These are phyloP conservation scores for Naganishia albida DNA, from an alignment of 1,284 basidiomycete species.

Conservation along the genomic window DNA sequence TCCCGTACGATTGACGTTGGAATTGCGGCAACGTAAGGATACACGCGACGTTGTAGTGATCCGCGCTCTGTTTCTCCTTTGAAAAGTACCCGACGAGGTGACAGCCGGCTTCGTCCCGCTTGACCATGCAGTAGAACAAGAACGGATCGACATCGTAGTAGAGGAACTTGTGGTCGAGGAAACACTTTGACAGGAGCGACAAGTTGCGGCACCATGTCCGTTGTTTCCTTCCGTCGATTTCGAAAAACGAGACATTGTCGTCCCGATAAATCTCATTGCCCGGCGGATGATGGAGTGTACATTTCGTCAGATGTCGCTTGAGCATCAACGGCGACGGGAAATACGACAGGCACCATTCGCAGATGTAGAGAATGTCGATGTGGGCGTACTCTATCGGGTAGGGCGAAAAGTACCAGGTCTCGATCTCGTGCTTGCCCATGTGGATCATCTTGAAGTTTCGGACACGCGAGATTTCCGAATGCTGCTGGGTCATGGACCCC, in stretches of 20 bases:
- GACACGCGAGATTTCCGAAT: constrained; percentile 94
- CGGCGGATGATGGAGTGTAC: constrained; percentile 90
- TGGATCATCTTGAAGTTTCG: constrained; percentile 97
- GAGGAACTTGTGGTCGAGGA: constrained; percentile 98
- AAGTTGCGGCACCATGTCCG: constrained; percentile 96
- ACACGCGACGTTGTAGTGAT: constrained; percentile 98
- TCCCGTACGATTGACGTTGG: constrained; percentile 93
- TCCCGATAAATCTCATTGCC: constrained; percentile 99
- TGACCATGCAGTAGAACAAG: constrained; percentile 98
- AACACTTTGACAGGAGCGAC: constrained; percentile 94
- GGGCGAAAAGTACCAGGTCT: constrained; percentile 99
- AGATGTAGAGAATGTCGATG: constrained; percentile 91
- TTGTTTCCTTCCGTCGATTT: constrained; percentile 95
- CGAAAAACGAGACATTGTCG: constrained; percentile 95
- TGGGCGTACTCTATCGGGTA: constrained; percentile 98
- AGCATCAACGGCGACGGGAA: constrained; percentile 86
- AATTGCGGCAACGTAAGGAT: constrained; percentile 97
- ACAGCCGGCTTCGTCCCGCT: constrained; percentile 85
- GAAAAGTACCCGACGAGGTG: constrained; percentile 98
- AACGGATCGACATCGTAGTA: constrained; percentile 99
- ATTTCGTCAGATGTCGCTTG: constrained; percentile 84
- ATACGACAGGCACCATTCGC: constrained; percentile 95
- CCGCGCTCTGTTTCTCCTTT: constrained; percentile 97
- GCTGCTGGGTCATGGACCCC: constrained; percentile 98
- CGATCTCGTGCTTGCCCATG: constrained; percentile 94